Conservation (phyloP, 2,329 filamentous ascomycete genomes). For the Scorias spongiosa region DNA sequence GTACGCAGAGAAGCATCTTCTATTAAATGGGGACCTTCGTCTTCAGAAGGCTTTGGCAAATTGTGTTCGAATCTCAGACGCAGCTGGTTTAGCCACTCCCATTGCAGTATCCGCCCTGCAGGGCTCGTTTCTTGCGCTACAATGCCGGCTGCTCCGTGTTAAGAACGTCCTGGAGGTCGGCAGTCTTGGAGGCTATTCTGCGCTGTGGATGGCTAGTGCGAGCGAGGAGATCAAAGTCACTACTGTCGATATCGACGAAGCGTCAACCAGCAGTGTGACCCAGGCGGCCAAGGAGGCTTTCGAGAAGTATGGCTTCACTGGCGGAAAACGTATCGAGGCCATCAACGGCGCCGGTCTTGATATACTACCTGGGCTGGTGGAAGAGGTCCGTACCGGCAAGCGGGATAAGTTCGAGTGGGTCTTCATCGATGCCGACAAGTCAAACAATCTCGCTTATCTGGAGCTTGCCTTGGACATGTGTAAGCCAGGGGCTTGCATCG, state of each 20-base stretch:
- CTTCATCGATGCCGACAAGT: conserved; percentile 14
- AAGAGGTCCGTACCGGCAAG: conserved; percentile 6
- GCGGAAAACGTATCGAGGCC: conserved; percentile 7
- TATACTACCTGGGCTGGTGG: conserved; percentile 7
- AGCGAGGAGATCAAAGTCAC: conserved; percentile 7
- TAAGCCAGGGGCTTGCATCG: conserved; percentile 5
- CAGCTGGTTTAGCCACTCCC: conserved; percentile 20
- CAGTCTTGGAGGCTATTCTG: conserved; percentile 11
- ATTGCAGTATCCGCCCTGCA: conserved; percentile 24
- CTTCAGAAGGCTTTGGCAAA: conserved; percentile 16
- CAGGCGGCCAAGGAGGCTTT: conserved; percentile 3
- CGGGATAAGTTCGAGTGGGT: conserved; percentile 10
- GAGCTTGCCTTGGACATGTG: conserved; percentile 7
- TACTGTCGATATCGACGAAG: conserved; percentile 7
- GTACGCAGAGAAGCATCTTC: conserved; percentile 22
- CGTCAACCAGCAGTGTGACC: conserved; percentile 5
- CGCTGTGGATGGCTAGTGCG: conserved; percentile 8
- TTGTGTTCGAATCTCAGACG: conserved; percentile 19
- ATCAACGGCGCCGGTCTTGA: conserved; percentile 8
- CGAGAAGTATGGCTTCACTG: conserved; percentile 4
- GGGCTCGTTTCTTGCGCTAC: conserved; percentile 27
- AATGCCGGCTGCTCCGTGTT: conserved; percentile 15
- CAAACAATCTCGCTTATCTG: conserved; percentile 10
- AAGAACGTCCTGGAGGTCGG: conserved; percentile 12
- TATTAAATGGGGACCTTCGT: conserved; percentile 11